Percentiles rank a stretch among this genome's conserved stretches.
Conservation (phyloP, 129 eudicot genomes). For the Saussurea involucrata region DNA sequence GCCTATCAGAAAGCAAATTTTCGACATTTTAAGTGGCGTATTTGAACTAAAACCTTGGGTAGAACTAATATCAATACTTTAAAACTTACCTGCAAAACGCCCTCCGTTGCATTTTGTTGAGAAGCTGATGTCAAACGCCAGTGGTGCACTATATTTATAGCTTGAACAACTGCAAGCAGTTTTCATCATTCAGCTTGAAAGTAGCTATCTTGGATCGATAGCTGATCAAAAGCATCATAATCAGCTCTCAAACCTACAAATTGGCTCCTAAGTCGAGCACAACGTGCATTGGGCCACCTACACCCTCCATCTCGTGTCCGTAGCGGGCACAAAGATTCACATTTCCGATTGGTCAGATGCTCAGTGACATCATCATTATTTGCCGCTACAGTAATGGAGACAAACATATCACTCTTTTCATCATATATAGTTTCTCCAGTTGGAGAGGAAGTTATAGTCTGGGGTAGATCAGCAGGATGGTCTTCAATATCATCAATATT, state of each 20-base stretch:
- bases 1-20: constrained; percentile 1
- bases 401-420: constrained; percentile 56
- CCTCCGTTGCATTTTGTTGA: constrained; percentile 5
- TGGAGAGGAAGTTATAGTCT: constrained; percentile 28
- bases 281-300: constrained; percentile 80
- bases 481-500: constrained; percentile 51
- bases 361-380: constrained; percentile 36
- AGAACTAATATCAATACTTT: not conserved
- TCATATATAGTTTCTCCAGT: constrained; percentile 33
- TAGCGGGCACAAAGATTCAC: constrained; percentile 80
- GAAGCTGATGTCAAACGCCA: not conserved
- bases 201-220: constrained; percentile 75
- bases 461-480: constrained; percentile 42
- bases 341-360: constrained; percentile 40
- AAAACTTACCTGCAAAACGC: constrained; percentile 21
- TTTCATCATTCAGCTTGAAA: constrained; percentile 50
- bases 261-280: constrained; percentile 84
- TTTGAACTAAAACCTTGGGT: constrained; percentile 1
- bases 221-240: constrained; percentile 82
- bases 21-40: not conserved
- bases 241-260: constrained; percentile 80
- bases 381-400: constrained; percentile 37
- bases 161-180: not conserved
- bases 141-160: not conserved
- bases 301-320: constrained; percentile 77